These are phyloP conservation scores for Salix udensis DNA, from an alignment of 345 rosid genomes.

Conservation along the genomic window DNA sequence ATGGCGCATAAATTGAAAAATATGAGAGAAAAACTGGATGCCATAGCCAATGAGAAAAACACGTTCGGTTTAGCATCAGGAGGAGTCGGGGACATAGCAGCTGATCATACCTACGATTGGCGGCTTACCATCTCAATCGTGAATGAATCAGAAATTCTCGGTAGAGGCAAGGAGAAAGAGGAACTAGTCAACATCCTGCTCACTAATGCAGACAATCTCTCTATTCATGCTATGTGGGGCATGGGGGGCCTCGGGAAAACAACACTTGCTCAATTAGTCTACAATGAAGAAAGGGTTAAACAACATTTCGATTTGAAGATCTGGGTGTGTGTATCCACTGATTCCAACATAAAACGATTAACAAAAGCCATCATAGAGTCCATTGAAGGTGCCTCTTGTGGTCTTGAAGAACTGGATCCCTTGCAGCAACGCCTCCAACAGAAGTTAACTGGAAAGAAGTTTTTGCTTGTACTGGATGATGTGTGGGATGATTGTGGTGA, in stretches of 20 bases:
- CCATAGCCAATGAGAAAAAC: not conserved
- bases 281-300: not conserved
- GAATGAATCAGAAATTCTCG: conserved; percentile 1
- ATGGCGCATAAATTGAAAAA: not conserved
- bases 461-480: conserved; percentile 10
- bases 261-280: conserved; percentile 7
- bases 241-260: conserved; percentile 1
- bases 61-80: not conserved
- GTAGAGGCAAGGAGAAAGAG: not conserved
- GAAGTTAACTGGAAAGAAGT: not conserved
- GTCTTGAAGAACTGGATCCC: not conserved
- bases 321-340: conserved; percentile 10
- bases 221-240: conserved; percentile 6
- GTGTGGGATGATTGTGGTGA: conserved; percentile 1
- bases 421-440: not conserved
- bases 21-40: not conserved
- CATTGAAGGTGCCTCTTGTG: not conserved
- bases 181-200: not conserved
- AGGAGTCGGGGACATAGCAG: no score
- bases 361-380: not conserved
- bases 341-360: not conserved
- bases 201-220: not conserved
- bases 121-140: not conserved
- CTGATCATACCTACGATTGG: not conserved
- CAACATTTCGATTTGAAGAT: not conserved